Conservation (phyloP, 2,329 filamentous ascomycete genomes). For the Arthrobotrys pseudoclavata region DNA sequence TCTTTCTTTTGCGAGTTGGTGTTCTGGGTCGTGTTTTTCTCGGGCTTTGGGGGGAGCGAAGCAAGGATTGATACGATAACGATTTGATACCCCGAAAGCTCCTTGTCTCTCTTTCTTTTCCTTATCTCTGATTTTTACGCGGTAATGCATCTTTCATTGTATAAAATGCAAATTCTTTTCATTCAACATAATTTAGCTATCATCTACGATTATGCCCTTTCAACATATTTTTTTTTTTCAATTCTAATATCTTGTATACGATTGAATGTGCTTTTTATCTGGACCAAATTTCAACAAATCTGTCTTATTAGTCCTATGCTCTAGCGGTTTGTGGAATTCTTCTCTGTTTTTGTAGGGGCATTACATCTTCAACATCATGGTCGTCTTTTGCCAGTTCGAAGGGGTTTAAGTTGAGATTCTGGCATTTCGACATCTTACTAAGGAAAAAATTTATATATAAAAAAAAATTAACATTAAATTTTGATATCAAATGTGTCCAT, state of each 20-base stretch:
- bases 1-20: constrained; percentile 8
- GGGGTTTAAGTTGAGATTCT: not conserved
- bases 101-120: constrained; percentile 15
- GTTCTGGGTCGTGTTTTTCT: constrained; percentile 7
- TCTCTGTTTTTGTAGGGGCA: not conserved
- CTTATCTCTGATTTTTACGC: not conserved
- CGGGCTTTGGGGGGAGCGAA: not conserved
- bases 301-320: not conserved
- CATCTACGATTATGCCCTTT: not conserved
- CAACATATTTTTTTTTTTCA: constrained; percentile 50
- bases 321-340: not conserved
- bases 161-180: not conserved
- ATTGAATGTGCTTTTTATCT: not conserved
- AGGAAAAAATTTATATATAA: not conserved
- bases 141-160: constrained; percentile 44
- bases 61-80: constrained; percentile 31
- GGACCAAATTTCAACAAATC: not conserved
- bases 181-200: constrained; percentile 9
- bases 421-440: not conserved
- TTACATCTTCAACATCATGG: not conserved
- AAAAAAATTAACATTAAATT: constrained; percentile 54
- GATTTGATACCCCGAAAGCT: constrained; percentile 29
- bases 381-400: not conserved
- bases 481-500: constrained; percentile 41
- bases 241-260: constrained; percentile 55